Evolutionary conservation across 306 rosid genomes (phyloP).

Genomic region (Mimosa bimucronata): DNA sequence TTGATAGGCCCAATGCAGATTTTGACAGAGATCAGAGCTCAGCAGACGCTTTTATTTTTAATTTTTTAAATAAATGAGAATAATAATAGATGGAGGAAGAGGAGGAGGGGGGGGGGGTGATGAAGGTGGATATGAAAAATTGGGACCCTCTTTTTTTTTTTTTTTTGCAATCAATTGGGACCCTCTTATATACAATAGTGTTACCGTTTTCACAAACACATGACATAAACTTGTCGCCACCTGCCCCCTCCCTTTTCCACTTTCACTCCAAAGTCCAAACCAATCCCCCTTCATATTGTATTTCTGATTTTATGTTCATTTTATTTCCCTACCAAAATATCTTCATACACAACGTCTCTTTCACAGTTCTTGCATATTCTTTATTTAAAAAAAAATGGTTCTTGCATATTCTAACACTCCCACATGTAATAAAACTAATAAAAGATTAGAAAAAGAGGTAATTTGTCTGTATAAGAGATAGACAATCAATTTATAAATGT

Average conservation of each 20-base stretch:
- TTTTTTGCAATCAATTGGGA: too few species aligned
- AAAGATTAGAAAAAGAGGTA: too few species aligned
- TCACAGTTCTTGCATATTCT: neutral
- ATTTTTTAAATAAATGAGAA: too few species aligned
- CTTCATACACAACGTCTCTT: neutral
- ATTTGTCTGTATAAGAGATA: too few species aligned
- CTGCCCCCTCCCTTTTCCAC: neutral
- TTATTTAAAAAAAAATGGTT: too few species aligned
- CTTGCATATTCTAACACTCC: too few species aligned
- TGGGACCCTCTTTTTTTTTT: too few species aligned
- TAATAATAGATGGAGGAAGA: too few species aligned
- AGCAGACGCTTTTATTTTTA: neutral
- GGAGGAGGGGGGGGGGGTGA: neutral
- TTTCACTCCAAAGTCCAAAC: neutral
- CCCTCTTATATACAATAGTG: neutral
- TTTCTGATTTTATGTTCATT: neutral
- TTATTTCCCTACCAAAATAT: neutral
- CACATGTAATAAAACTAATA: too few species aligned
- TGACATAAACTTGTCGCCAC: neutral
- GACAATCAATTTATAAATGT: too few species aligned
- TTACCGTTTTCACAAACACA: neutral
- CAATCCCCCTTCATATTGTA: neutral
- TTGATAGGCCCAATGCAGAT: constrained; percentile 40
- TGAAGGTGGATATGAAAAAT: neutral
- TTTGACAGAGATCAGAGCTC: neutral